These are phyloP conservation scores for Wickerhamomyces canadensis DNA, from an alignment of 805 yeast species.

Conservation along the genomic window DNA sequence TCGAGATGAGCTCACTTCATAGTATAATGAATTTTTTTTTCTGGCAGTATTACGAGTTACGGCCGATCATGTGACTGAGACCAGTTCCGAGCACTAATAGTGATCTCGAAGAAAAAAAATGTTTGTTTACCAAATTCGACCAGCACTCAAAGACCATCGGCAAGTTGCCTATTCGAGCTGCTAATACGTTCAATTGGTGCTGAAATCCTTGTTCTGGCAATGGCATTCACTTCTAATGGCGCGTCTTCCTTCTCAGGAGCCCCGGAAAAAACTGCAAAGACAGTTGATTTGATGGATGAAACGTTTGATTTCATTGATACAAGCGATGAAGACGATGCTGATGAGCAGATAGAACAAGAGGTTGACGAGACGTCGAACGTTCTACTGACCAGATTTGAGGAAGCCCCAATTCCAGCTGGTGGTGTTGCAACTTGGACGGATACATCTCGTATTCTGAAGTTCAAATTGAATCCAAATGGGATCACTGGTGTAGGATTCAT, in stretches of 20 bases:
- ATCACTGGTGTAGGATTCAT: conserved; percentile 36
- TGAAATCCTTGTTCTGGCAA: too few relatives aligned
- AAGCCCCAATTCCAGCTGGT: conserved; percentile 29
- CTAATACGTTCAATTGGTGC: too few relatives aligned
- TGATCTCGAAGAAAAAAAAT: too few relatives aligned
- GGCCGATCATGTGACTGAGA: too few relatives aligned
- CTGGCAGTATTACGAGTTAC: too few relatives aligned
- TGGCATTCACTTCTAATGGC: background rate
- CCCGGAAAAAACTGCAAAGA: background rate
- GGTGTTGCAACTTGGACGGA: conserved; percentile 29
- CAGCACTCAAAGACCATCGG: too few relatives aligned
- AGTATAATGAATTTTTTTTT: background rate
- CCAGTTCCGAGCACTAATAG: too few relatives aligned
- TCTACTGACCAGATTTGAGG: conserved; percentile 27
- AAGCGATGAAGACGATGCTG: conserved; percentile 10
- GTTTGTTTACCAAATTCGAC: too few relatives aligned
- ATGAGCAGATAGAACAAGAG: conserved; percentile 18
- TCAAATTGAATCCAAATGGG: conserved; percentile 40
- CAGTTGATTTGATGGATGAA: background rate
- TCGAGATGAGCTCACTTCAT: background rate
- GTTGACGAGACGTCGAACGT: conserved; percentile 23
- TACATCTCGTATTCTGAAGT: conserved; percentile 34
- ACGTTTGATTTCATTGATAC: conserved; percentile 6
- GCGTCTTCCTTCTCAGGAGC: too few relatives aligned
- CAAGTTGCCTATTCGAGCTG: too few relatives aligned